Evolutionary conservation across 2,329 filamentous ascomycete species (phyloP).

Genomic region (Cercospora sojina): DNA sequence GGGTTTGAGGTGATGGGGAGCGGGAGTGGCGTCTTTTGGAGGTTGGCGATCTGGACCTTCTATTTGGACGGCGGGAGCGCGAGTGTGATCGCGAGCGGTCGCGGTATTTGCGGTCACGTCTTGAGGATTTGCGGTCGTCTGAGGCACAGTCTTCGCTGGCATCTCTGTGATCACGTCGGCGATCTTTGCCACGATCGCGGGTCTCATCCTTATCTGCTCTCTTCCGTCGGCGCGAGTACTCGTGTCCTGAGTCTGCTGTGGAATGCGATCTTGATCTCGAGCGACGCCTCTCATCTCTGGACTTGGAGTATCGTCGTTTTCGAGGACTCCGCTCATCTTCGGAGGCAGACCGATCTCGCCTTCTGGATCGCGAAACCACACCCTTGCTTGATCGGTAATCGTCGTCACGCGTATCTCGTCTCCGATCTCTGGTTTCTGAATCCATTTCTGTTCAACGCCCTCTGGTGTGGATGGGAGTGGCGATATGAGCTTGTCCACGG

Average conservation of each 20-base stretch:
- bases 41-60: constrained; percentile 32
- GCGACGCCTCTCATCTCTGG: not conserved
- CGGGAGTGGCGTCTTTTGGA: constrained; percentile 37
- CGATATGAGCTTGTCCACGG: not conserved
- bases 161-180: constrained; percentile 19
- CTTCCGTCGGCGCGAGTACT: constrained; percentile 10
- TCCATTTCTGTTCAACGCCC: not conserved
- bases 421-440: not conserved
- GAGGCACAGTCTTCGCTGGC: constrained; percentile 11
- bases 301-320: constrained; percentile 7
- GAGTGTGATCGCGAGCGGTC: constrained; percentile 27
- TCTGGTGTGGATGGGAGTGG: not conserved
- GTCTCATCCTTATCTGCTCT: constrained; percentile 9
- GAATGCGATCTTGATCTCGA: not conserved
- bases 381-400: not conserved
- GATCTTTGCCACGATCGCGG: constrained; percentile 7
- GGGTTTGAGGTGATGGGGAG: constrained; percentile 46
- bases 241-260: not conserved
- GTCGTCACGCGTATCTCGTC: constrained; percentile 2
- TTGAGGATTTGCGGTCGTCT: constrained; percentile 14
- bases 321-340: constrained; percentile 6
- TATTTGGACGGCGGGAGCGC: constrained; percentile 25
- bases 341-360: constrained; percentile 15
- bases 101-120: constrained; percentile 25
- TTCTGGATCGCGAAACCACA: not conserved